These are phyloP conservation scores for Aspergillus clavatus DNA, from an alignment of 2,329 filamentous ascomycete species.

Conservation along the genomic window DNA sequence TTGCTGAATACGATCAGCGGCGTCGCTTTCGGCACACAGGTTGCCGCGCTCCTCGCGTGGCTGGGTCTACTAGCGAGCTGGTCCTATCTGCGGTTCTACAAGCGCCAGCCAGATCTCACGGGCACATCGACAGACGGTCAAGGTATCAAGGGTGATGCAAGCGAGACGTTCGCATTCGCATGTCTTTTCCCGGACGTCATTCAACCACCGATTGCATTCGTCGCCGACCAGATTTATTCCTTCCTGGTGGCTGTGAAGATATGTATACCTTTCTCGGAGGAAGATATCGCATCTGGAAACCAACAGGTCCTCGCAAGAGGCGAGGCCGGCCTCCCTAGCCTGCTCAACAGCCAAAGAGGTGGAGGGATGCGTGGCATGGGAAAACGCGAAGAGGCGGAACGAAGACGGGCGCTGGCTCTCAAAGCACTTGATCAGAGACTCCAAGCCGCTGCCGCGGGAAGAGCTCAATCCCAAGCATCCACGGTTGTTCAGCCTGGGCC, in stretches of 20 bases:
- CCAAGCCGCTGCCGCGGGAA: slow-evolving; percentile 67
- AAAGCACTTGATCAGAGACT: slow-evolving; percentile 89
- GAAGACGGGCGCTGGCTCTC: slow-evolving; percentile 79
- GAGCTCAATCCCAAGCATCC: slow-evolving; percentile 38
- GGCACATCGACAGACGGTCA: slow-evolving; percentile 50
- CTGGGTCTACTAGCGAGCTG: slow-evolving; percentile 83
- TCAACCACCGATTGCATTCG: slow-evolving; percentile 68
- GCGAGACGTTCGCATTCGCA: slow-evolving; percentile 92
- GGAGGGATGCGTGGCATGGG: slow-evolving; percentile 48
- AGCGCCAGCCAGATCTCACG: slow-evolving; percentile 55
- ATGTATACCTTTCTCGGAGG: slow-evolving; percentile 78
- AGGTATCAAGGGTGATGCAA: slow-evolving; percentile 78
- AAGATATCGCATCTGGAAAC: slow-evolving; percentile 70
- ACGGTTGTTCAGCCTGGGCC: slow-evolving; percentile 28
- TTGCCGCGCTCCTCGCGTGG: slow-evolving; percentile 72
- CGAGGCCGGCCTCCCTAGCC: slow-evolving; percentile 56
- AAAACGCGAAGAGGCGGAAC: slow-evolving; percentile 85
- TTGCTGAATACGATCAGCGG: slow-evolving; percentile 66
- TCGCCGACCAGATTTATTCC: slow-evolving; percentile 72
- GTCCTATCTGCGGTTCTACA: slow-evolving; percentile 96
- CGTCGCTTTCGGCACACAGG: slow-evolving; percentile 62
- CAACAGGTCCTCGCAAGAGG: slow-evolving; percentile 64
- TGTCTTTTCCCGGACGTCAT: slow-evolving; percentile 87
- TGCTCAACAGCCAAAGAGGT: slow-evolving; percentile 49
- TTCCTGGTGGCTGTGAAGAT: slow-evolving; percentile 69